Evolutionary conservation across 2,329 filamentous ascomycete genomes (phyloP), one percentile per base, ranked within the genome.

Genomic region (Colletotrichum aenigma): DNA sequence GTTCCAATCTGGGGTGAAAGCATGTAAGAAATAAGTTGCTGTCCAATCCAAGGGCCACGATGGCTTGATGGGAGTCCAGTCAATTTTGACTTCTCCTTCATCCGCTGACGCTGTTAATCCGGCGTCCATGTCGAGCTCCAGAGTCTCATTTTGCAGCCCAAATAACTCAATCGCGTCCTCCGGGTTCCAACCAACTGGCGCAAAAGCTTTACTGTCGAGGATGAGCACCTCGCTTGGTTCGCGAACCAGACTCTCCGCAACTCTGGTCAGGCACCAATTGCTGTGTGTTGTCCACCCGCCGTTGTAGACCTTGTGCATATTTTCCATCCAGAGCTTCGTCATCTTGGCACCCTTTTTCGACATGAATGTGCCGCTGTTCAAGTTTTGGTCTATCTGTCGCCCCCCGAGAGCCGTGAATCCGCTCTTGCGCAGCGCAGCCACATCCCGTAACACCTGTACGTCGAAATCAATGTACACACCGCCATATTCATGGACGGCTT

Each of bases 251-350:
- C 43, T 24, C 43, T 52, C 43, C 43, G 43, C 43, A 52, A 52
- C 43, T 52, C 12, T 52, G 43, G 43, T 52, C 7, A 52, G 43
- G 7, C 43, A 52, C 43, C 43, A 52, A 52, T 82, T 81, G 74
- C 79, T 80, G 64, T 82, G 81, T 2, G 80, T 80, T n/a, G 76
- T 79, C 80, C 80, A 83, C 7, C 66, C 65, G 10, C 81, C 80
- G 36, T 80, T 74, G 73, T 80, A 84, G 18, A 78, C 80, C 4
- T 77, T 32, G 75, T 83, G 77, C 80, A 81, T 81, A 26, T 52
- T 60, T 18, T 79, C 74, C 71, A 72, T 76, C 79, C 80, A 82
- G 4, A 66, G 61, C 28, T 18, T 61, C 9, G 79, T 65, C 78
- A 80, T 70, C 12, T 60, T 74, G 4, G 77, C 76, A 15, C 66